phyloP scores from a whole-genome alignment of 352 stramenopile species.

The Phytophthora parvispora region DNA sequence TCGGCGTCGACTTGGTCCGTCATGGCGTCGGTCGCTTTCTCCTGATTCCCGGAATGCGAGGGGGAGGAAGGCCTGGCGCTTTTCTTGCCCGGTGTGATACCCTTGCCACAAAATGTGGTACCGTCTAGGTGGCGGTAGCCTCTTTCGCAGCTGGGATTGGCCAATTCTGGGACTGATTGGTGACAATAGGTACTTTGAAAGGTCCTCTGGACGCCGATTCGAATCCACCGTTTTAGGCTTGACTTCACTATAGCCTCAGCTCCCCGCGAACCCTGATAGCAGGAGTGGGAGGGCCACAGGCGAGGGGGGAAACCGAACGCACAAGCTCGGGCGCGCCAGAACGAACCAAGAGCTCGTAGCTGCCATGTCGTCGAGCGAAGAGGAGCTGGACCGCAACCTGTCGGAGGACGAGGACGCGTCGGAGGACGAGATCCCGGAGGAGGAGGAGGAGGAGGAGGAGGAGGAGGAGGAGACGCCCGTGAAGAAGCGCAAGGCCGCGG shows the following conservation, averaged over 20 bases:
- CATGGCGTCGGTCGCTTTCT: constrained; percentile 30
- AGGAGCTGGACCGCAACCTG: constrained; percentile 86
- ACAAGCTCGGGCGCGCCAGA: constrained; percentile 25
- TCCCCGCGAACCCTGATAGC: constrained; percentile 20
- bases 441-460: constrained; percentile 72
- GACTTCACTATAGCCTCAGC: not conserved
- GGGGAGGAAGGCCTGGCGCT: constrained; percentile 35
- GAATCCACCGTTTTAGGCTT: not conserved
- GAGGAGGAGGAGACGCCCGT: constrained; percentile 62
- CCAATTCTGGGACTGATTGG: not conserved
- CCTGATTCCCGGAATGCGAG: constrained; percentile 41
- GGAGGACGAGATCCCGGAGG: constrained; percentile 82
- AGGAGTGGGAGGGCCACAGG: constrained; percentile 2
- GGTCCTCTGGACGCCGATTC: not conserved
- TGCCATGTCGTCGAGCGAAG: constrained; percentile 90
- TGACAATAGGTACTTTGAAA: not conserved
- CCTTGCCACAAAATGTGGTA: not conserved
- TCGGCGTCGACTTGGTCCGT: constrained; percentile 34
- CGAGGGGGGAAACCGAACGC: constrained; percentile 22
- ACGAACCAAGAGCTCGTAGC: constrained; percentile 26
- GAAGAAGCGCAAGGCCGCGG: constrained; percentile 84
- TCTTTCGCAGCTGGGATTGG: constrained; percentile 2
- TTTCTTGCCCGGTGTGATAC: constrained; percentile 25
- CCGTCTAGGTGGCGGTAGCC: constrained; percentile 10
- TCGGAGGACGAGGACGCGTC: constrained; percentile 84